Base-by-base conservation (phyloP, 1,284 basidiomycete genomes). In the Moesziomyces sp. region DNA sequence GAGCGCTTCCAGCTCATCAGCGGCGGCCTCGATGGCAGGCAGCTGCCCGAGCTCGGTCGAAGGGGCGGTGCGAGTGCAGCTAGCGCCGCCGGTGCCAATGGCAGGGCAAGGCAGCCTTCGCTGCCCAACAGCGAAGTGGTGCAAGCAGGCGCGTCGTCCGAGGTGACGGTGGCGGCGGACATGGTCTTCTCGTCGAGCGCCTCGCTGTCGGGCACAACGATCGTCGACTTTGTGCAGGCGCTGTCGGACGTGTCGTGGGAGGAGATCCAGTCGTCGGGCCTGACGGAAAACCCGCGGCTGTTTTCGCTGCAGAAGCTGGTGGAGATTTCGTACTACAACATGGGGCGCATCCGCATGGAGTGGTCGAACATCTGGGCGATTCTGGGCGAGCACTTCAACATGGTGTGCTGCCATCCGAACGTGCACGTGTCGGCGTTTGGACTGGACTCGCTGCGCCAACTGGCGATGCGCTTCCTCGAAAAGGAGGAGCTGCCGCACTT, bases 311-410 rank as follows among this genome's bases (percentile, higher is more conserved):
- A 99, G 85, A 99, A 99, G 86, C 87, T 99, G 47, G 97, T 99
- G 49, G 97, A 99, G 84, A 99, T 99, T 74, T 97, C 94, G 23
- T 99, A 99, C 86, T 99, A 99, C 87, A 99, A 99, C 86, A 99
- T 99, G 97, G 91, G 88, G 67, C 92, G 97, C 63, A 99, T 99
- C 83, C 93, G 97, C 85, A 87, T 99, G 62, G 97, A 99, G 84
- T 99, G 97, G 97, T 95, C 93, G 4, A 92, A 94, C 85, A 89
- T 99, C 72, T 99, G 97, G 97, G 90, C 92, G 67, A 99, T 99
- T 62, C 87, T 99, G 19, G 97, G 97, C 49, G 95, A 97, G 84
- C 97, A 99, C 86, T 99, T 99, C 86, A 99, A 99, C 84, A 93
- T 97, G 86, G 96, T 99, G 40, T 99, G 96, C 85, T 97, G 96